Base-by-base conservation (phyloP, 2,329 filamentous ascomycete species). In the Fusarium hainanense region DNA sequence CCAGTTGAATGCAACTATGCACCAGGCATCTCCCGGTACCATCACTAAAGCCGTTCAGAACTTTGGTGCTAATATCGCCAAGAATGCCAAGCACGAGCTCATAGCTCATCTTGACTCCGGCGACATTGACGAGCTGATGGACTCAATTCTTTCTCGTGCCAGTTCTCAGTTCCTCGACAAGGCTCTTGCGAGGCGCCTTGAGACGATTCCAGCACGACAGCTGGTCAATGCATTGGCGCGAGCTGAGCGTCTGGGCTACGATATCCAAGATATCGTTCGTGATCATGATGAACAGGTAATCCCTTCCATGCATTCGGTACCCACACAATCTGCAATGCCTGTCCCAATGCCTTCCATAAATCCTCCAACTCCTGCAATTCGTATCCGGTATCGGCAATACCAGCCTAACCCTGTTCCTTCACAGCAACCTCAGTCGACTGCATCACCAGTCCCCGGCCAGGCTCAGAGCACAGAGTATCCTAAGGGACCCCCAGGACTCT, bases 171-270 rank as follows among this genome's bases (percentile, higher is more conserved):
- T 89, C 56, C 79, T 89, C 3, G 87, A 88, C 71, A 82, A 79
- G 56, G 85, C 82, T 6, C 73, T 89, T n/a, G 83, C 84, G 20
- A 79, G 77, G 56, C 84, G 87, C 0, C 79, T 89, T 6, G 80
- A 81, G 47, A 87, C 85, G 3, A 88, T 89, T 54, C 82, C 83
- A 12, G 86, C 85, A 2, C 82, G 85, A 27, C 81, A 83, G 16
- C 81, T 89, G 5, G 84, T 89, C 55, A 88, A 88, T 60, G 85
- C 86, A 16, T 80, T 89, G 21, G 87, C 87, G 3, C 80, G 83
- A 37, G 86, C 87, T 2, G 85, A 88, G 69, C 85, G 87, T 4
- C 81, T 89, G 0, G 87, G 87, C 4, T 89, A 89, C 58, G 83
- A 87, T 51, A 78, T 80, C 0, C 77, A 79, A 32, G 87, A 89